Percentiles rank a stretch among this genome's conserved stretches.
These are phyloP conservation scores for Sporothrix globosa DNA, from an alignment of 2,329 filamentous ascomycete genomes.

Conservation along the genomic window DNA sequence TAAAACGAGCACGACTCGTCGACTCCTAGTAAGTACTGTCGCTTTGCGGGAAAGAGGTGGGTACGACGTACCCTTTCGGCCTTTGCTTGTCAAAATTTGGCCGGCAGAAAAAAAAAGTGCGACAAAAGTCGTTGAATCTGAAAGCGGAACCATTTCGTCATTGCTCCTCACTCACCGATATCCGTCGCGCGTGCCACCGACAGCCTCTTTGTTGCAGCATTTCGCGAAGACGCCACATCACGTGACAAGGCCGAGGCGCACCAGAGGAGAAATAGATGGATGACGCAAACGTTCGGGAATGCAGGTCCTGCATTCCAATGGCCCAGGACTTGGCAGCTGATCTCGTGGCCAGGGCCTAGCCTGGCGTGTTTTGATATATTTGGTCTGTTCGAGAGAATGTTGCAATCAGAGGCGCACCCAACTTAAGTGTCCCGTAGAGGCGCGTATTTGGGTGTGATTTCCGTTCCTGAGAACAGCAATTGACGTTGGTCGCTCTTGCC, in stretches of 20 bases:
- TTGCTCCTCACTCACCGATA: constrained; percentile 22
- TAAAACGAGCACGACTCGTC: background rate
- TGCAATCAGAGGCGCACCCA: background rate
- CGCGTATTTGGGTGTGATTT: background rate
- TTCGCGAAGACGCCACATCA: constrained; percentile 26
- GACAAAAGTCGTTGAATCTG: background rate
- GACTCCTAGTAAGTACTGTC: background rate
- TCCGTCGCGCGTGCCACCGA: constrained; percentile 25
- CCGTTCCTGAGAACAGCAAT: background rate
- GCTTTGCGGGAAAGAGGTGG: background rate
- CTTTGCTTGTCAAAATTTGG: background rate
- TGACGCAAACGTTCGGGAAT: constrained; percentile 26
- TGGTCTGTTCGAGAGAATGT: too few relatives aligned
- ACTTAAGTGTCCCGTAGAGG: background rate
- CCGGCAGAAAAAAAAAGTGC: constrained; percentile 22
- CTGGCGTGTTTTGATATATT: background rate
- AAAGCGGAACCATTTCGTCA: constrained; percentile 27
- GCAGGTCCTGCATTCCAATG: background rate
- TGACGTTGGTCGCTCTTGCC: background rate
- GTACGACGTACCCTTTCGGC: constrained; percentile 10
- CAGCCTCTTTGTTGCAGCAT: constrained; percentile 2
- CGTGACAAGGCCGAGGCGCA: constrained; percentile 12
- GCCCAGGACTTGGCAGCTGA: constrained; percentile 3
- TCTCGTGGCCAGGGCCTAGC: background rate
- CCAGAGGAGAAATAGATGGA: background rate